Conservation (phyloP, 768 basidiomycete species). For the Suillus fuscotomentosus region DNA sequence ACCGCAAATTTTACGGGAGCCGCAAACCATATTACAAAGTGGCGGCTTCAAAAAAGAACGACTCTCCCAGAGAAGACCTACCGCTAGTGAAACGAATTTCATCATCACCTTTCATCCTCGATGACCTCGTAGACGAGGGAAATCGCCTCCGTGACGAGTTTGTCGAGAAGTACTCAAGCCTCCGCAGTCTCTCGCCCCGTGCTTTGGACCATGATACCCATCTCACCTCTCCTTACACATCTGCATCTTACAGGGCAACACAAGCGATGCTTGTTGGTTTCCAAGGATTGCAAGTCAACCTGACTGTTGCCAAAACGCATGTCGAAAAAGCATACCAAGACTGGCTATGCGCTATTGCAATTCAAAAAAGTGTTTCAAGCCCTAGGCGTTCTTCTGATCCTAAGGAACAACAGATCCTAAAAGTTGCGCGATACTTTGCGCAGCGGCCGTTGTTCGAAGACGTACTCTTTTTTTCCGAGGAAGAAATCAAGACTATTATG, state of each 20-base stretch:
- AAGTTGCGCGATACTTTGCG: slow-evolving; percentile 20
- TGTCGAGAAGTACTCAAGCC: slow-evolving; percentile 33
- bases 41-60: slow-evolving; percentile 14
- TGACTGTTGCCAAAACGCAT: slow-evolving; percentile 39
- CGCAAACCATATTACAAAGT: slow-evolving; percentile 30
- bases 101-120: slow-evolving; percentile 37
- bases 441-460: slow-evolving; percentile 14
- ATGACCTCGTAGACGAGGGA: slow-evolving; percentile 42
- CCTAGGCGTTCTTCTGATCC: slow-evolving; percentile 22
- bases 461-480: slow-evolving; percentile 22
- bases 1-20: slow-evolving; percentile 36
- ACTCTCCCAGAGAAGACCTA: background rate
- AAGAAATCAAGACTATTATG: slow-evolving; percentile 40
- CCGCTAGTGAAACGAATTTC: background rate
- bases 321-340: slow-evolving; percentile 27
- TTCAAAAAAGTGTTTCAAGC: slow-evolving; percentile 6
- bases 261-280: slow-evolving; percentile 9
- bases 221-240: slow-evolving; percentile 39
- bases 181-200: slow-evolving; percentile 7
- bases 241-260: slow-evolving; percentile 18
- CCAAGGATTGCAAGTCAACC: slow-evolving; percentile 32
- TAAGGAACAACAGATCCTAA: slow-evolving; percentile 19
- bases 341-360: slow-evolving; percentile 17
- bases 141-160: slow-evolving; percentile 31
- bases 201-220: slow-evolving; percentile 21